Conservation (phyloP, 1,284 basidiomycete genomes). For the Lentinus polychrous region DNA sequence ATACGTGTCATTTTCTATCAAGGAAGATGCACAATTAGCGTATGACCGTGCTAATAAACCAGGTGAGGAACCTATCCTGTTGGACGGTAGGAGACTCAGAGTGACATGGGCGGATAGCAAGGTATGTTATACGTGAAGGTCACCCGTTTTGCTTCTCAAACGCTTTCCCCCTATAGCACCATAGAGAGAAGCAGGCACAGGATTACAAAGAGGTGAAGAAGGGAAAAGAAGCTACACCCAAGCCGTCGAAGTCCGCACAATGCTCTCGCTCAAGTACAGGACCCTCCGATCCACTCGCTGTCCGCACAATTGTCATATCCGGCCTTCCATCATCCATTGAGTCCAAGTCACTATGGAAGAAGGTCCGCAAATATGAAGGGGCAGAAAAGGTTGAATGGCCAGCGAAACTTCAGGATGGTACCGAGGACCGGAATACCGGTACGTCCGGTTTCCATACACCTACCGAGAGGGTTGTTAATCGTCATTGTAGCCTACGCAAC, state of each 20-base stretch:
- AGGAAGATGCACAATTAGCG: constrained; percentile 82
- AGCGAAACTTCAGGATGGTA: constrained; percentile 35
- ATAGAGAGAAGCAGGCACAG: constrained; percentile 27
- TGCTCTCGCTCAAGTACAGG: constrained; percentile 26
- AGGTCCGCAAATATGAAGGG: constrained; percentile 72
- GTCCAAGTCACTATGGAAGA: constrained; percentile 82
- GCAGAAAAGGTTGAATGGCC: constrained; percentile 72
- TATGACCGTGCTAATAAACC: constrained; percentile 37
- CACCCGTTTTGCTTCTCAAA: no score
- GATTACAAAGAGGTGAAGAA: constrained; percentile 6
- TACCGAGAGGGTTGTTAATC: not conserved
- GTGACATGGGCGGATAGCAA: constrained; percentile 79
- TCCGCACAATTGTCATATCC: constrained; percentile 75
- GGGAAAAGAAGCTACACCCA: constrained; percentile 29
- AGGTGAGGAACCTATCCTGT: constrained; percentile 37
- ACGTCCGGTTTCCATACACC: not conserved
- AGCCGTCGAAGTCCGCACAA: constrained; percentile 20
- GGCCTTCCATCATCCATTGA: constrained; percentile 67
- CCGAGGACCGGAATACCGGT: constrained; percentile 35
- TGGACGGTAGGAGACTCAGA: constrained; percentile 65
- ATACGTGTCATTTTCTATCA: constrained; percentile 89
- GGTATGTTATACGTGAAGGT: constrained; percentile 31
- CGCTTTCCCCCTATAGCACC: constrained; percentile 13
- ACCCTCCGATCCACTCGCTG: constrained; percentile 65
- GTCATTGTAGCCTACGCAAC: constrained; percentile 58